Evolutionary conservation across 179 eudicot genomes (phyloP).

Genomic region (Heliamphora pulchella): DNA sequence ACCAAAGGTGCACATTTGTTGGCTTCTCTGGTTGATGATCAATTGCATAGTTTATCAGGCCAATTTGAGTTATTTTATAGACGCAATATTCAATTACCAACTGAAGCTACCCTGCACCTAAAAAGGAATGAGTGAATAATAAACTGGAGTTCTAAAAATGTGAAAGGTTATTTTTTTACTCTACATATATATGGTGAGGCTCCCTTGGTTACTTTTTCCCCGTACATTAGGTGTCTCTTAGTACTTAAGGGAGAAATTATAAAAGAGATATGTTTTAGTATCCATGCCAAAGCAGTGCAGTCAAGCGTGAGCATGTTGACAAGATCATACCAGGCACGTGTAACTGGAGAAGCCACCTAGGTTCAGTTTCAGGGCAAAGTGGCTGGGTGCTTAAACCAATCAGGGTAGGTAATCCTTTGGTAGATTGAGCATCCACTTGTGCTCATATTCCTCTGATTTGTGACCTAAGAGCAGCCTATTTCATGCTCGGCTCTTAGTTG

Average conservation of each 20-base stretch:
- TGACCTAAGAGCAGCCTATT: background rate
- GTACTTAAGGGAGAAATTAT: background rate
- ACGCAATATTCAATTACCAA: background rate
- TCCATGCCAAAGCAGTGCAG: background rate
- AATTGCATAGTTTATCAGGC: slow-evolving; percentile 2
- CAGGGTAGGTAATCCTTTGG: background rate
- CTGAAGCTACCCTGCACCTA: background rate
- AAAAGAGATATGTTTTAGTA: background rate
- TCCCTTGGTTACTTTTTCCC: background rate
- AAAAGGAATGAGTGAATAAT: background rate
- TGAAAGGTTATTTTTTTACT: background rate
- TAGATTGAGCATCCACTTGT: background rate
- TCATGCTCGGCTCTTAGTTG: background rate
- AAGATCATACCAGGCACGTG: background rate
- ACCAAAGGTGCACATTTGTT: slow-evolving; percentile 40
- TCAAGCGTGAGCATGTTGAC: background rate
- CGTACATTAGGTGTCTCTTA: background rate
- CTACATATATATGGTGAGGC: background rate
- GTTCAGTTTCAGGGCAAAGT: background rate
- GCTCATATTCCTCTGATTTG: background rate
- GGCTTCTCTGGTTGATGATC: background rate
- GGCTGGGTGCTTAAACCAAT: background rate
- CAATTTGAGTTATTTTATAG: background rate
- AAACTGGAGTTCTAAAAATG: slow-evolving; percentile 4
- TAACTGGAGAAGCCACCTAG: background rate